phyloP scores from a whole-genome alignment of 768 basidiomycete species.

The Lactarius tabidus region DNA sequence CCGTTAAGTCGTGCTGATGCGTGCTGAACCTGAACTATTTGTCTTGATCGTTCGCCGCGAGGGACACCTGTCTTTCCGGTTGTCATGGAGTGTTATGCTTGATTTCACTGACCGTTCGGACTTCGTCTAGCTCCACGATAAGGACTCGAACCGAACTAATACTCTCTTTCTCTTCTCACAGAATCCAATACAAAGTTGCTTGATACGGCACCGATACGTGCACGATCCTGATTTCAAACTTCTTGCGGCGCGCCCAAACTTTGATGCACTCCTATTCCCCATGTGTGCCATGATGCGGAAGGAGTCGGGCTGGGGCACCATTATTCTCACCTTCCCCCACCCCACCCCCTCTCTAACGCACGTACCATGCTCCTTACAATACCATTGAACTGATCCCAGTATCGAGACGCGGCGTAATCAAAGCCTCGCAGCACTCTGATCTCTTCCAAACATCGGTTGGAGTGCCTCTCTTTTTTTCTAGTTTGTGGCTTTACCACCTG shows the following conservation, averaged over 20 bases:
- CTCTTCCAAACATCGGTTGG: neutral
- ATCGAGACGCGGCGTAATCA: neutral
- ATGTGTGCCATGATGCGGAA: neutral
- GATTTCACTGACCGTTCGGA: constrained; percentile 1
- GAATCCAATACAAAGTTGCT: neutral
- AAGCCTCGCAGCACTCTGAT: neutral
- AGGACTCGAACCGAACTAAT: constrained; percentile 16
- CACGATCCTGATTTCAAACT: constrained; percentile 3
- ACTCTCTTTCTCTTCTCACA: neutral
- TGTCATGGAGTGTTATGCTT: constrained; percentile 1
- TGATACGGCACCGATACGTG: neutral
- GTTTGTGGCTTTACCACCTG: neutral
- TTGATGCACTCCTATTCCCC: neutral
- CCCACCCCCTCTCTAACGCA: neutral
- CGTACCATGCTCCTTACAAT: neutral
- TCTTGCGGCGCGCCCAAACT: constrained; percentile 8
- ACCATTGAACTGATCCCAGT: neutral
- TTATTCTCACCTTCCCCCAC: neutral
- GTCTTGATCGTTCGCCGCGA: constrained; percentile 1
- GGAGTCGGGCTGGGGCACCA: neutral
- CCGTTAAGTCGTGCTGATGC: neutral
- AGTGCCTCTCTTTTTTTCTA: neutral
- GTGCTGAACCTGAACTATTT: neutral
- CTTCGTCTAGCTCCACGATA: neutral
- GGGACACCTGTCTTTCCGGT: neutral